A percentile compares a stretch with the other conserved stretches of the same genome.
phyloP scores from a whole-genome alignment of 192 early-diverging fungal genomes.

The Gaertneriomyces semiglobifer region DNA sequence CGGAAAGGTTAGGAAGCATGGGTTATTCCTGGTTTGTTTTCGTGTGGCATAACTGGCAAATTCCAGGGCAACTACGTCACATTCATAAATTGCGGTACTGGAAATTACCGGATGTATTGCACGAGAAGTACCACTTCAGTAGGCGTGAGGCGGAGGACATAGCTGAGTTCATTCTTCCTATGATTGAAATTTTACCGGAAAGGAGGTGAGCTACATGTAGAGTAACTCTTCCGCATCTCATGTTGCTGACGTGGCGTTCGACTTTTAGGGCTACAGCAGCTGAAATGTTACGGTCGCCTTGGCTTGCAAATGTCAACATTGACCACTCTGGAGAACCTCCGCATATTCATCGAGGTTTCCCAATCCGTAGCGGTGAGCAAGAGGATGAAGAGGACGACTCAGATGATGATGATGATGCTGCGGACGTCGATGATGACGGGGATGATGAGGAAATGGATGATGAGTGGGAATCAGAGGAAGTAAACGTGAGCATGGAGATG shows the following conservation, averaged over 20 bases:
- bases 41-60: background rate
- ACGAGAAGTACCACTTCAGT: slow-evolving; percentile 83
- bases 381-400: slow-evolving; percentile 27
- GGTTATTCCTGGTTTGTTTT: background rate
- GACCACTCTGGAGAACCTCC: slow-evolving; percentile 20
- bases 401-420: slow-evolving; percentile 14
- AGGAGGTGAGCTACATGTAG: slow-evolving; percentile 8
- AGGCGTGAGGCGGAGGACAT: slow-evolving; percentile 68
- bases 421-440: slow-evolving; percentile 20
- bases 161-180: slow-evolving; percentile 78
- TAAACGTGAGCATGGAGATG: background rate
- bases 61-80: slow-evolving; percentile 70
- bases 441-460: slow-evolving; percentile 26
- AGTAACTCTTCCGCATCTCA: background rate
- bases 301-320: slow-evolving; percentile 36
- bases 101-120: slow-evolving; percentile 75
- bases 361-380: slow-evolving; percentile 19
- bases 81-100: slow-evolving; percentile 84
- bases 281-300: slow-evolving; percentile 42
- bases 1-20: slow-evolving; percentile 54
- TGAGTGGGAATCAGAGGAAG: slow-evolving; percentile 11
- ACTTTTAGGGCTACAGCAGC: slow-evolving; percentile 37
- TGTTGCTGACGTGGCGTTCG: background rate
- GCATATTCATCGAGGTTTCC: slow-evolving; percentile 31
- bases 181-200: slow-evolving; percentile 52